Evolutionary conservation across 2,329 filamentous ascomycete species (phyloP).

Genomic region (Pseudogymnoascus sp.): DNA sequence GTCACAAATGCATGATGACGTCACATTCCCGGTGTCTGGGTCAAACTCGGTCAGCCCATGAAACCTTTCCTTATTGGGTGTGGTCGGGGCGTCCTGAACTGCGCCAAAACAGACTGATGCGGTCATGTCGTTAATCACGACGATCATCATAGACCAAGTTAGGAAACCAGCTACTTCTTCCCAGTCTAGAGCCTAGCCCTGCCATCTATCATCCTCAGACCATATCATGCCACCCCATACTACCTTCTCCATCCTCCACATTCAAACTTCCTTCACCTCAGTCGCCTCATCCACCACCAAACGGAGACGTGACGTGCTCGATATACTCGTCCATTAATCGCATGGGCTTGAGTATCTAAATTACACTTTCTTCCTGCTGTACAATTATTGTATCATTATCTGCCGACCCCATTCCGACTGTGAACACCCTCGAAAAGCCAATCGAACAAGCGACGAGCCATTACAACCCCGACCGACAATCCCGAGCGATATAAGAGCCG

Average conservation of each 20-base stretch:
- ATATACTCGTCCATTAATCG: neutral
- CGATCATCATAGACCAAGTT: slow-evolving; percentile 4
- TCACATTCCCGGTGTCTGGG: neutral
- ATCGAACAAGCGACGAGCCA: neutral
- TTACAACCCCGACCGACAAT: neutral
- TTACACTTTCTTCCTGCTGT: neutral
- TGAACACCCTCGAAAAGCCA: neutral
- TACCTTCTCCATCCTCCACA: neutral
- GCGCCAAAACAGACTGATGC: neutral
- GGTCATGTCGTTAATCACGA: neutral
- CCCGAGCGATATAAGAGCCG: neutral
- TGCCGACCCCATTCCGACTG: neutral
- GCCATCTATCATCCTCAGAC: neutral
- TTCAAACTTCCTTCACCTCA: neutral
- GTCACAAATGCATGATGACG: neutral
- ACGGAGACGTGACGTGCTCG: neutral
- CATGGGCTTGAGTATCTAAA: neutral
- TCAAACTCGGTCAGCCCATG: neutral
- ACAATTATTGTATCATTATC: neutral
- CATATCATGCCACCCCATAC: neutral
- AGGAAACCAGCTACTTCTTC: slow-evolving; percentile 2
- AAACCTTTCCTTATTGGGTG: neutral
- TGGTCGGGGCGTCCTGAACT: neutral
- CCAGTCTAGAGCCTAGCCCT: neutral
- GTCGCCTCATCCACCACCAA: neutral